Percentiles rank a stretch among this genome's conserved stretches.
These are phyloP conservation scores for Comarum palustre DNA, from an alignment of 306 rosid species.

Conservation along the genomic window DNA sequence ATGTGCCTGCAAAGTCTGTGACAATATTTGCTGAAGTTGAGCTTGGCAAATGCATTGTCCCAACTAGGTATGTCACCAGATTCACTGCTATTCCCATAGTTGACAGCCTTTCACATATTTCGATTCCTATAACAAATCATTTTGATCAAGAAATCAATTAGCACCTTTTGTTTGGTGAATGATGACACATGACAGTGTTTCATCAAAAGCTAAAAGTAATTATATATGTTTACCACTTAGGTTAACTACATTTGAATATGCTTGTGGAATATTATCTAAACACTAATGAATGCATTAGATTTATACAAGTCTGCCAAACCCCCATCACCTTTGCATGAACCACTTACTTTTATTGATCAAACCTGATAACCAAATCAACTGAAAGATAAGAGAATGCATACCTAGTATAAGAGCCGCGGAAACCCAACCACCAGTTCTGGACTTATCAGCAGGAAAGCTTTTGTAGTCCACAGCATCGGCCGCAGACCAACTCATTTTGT, in stretches of 20 bases:
- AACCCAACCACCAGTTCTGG: constrained; percentile 88
- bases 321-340: constrained; percentile 23
- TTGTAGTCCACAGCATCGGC: constrained; percentile 76
- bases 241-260: background rate
- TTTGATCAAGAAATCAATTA: constrained; percentile 8
- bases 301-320: background rate
- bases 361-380: background rate
- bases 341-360: background rate
- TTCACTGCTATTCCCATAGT: constrained; percentile 93
- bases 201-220: background rate
- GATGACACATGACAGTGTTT: background rate
- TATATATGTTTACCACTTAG: background rate
- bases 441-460: constrained; percentile 70
- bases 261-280: background rate
- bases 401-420: constrained; percentile 78
- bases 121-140: constrained; percentile 49
- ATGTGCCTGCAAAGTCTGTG: constrained; percentile 83
- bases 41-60: constrained; percentile 87
- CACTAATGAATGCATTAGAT: too few relatives aligned
- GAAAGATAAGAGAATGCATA: constrained; percentile 3
- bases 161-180: background rate
- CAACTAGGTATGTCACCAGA: constrained; percentile 78
- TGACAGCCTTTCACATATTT: constrained; percentile 85
- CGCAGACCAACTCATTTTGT: constrained; percentile 59
- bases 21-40: constrained; percentile 86